These are phyloP conservation scores for Apostasia shenzhenica DNA, from an alignment of 106 monocot species.

Conservation along the genomic window DNA sequence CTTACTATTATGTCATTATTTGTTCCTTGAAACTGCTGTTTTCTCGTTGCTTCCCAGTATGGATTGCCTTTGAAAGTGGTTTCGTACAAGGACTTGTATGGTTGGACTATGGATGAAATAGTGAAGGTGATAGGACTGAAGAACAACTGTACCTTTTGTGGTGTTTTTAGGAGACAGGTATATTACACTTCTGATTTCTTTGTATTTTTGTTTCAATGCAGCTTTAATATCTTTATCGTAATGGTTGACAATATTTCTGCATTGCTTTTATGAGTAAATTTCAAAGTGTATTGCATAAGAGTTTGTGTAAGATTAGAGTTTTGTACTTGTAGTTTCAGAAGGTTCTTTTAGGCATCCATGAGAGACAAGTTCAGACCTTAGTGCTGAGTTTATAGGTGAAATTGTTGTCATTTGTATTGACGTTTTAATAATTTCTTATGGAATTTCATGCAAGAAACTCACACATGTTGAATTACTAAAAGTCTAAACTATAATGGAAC, in stretches of 20 bases:
- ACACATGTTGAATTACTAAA: too few species aligned
- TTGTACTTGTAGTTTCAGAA: background rate
- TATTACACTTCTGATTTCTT: background rate
- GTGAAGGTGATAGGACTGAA: conserved; percentile 94
- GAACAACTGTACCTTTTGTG: conserved; percentile 99
- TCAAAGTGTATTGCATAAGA: background rate
- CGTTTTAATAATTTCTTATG: background rate
- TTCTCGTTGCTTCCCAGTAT: conserved; percentile 45
- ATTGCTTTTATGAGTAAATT: background rate
- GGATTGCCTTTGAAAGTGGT: conserved; percentile 91
- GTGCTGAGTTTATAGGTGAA: background rate
- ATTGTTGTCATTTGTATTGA: background rate
- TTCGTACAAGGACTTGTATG: conserved; percentile 94
- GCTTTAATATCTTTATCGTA: background rate
- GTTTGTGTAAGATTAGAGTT: background rate
- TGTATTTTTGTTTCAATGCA: background rate
- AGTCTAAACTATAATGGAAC: too few species aligned
- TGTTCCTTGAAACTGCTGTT: background rate
- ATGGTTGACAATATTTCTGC: background rate
- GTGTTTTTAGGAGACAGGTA: conserved; percentile 99
- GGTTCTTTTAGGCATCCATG: background rate
- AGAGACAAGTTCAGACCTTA: background rate
- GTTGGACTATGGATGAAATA: conserved; percentile 99
- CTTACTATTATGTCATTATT: too few species aligned
- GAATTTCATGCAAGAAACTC: background rate